Percentiles rank a stretch among this genome's conserved stretches.
These are phyloP conservation scores for Colletotrichum salicis DNA, from an alignment of 2,329 filamentous ascomycete genomes.

Conservation along the genomic window DNA sequence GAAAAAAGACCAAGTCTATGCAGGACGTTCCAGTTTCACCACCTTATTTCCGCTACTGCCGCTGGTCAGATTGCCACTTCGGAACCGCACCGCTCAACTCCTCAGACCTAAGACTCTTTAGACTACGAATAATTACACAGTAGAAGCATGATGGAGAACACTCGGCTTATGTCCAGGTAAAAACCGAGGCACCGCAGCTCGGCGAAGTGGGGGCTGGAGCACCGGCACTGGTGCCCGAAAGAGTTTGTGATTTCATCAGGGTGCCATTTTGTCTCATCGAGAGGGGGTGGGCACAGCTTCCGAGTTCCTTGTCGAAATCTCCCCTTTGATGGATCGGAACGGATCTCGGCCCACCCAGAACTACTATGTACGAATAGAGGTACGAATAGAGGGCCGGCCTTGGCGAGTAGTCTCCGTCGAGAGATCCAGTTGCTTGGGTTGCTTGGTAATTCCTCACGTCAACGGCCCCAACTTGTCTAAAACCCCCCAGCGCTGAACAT, in stretches of 20 bases:
- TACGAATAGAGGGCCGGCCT: neutral
- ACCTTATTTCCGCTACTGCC: slow-evolving; percentile 7
- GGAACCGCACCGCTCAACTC: slow-evolving; percentile 4
- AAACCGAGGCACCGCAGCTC: neutral
- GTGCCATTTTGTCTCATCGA: slow-evolving; percentile 11
- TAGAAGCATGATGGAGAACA: neutral
- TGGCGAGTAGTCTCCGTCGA: neutral
- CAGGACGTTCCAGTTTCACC: neutral
- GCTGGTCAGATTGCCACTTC: neutral
- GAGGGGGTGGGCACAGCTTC: slow-evolving; percentile 6
- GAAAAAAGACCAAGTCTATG: neutral
- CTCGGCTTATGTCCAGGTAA: neutral
- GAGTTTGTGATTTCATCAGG: slow-evolving; percentile 5
- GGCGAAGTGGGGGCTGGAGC: slow-evolving; percentile 1
- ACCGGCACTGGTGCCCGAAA: neutral
- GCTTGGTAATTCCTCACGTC: slow-evolving; percentile 33
- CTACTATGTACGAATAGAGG: too few relatives aligned
- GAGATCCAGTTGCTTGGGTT: slow-evolving; percentile 11
- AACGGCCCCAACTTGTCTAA: slow-evolving; percentile 3
- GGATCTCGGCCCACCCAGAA: slow-evolving; percentile 17
- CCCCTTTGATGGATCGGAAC: slow-evolving; percentile 10
- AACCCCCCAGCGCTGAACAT: neutral
- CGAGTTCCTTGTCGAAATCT: neutral
- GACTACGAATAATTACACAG: neutral
- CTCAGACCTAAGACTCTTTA: too few relatives aligned